These are phyloP conservation scores for Aureobasidium sp. DNA, from an alignment of 2,329 filamentous ascomycete genomes.

Conservation along the genomic window DNA sequence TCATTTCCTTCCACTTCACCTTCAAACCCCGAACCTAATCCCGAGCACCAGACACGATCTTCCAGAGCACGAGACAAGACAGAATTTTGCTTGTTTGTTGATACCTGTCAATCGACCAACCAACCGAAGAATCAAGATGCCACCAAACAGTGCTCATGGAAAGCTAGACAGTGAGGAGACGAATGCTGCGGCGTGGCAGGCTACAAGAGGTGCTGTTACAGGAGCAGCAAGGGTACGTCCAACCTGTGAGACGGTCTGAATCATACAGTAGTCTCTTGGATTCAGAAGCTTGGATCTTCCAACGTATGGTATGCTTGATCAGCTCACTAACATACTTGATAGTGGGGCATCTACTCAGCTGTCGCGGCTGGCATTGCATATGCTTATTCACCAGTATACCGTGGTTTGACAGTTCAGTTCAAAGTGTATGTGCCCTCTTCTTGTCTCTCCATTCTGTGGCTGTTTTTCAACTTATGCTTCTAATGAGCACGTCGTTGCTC, in stretches of 20 bases:
- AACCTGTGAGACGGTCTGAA: not conserved
- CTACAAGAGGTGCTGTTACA: conserved; percentile 54
- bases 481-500: not conserved
- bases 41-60: not conserved
- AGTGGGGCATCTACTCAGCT: conserved; percentile 61
- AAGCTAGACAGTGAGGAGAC: conserved; percentile 58
- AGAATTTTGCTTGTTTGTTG: not conserved
- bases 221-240: conserved; percentile 56
- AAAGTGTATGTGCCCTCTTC: conserved; percentile 53
- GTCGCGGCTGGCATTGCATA: conserved; percentile 55
- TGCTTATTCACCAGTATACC: conserved; percentile 60
- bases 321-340: not conserved
- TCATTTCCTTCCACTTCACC: not conserved
- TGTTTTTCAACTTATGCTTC: no score
- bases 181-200: conserved; percentile 62
- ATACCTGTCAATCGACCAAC: not conserved
- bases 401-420: conserved; percentile 64
- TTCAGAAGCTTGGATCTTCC: not conserved
- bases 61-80: not conserved
- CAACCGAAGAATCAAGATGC: not conserved
- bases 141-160: conserved; percentile 34
- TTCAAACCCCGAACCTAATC: conserved; percentile 7
- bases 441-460: no score
- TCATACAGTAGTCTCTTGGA: not conserved
- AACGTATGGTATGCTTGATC: not conserved